Conservation (phyloP, 306 rosid species). For the Bauhinia variegata region DNA sequence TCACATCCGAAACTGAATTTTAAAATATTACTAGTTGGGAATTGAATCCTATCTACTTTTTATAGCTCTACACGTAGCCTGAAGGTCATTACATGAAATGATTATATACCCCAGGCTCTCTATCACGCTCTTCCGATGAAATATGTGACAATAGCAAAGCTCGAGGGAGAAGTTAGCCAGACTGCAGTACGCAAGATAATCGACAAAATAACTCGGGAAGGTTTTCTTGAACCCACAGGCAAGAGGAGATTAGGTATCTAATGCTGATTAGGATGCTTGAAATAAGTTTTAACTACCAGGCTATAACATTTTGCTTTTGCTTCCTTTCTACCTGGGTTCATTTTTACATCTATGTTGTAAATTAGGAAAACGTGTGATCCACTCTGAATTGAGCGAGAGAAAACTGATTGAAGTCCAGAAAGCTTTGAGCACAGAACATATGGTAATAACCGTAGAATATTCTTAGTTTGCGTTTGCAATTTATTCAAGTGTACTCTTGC, state of each 20-base stretch:
- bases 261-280: conserved; percentile 5
- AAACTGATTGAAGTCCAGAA: conserved; percentile 72
- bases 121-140: conserved; percentile 79
- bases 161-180: conserved; percentile 73
- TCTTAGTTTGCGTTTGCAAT: conserved; percentile 2
- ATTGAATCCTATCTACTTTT: conserved; percentile 14
- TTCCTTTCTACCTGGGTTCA: neutral
- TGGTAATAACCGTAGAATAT: conserved; percentile 51
- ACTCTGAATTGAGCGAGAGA: conserved; percentile 67
- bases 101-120: conserved; percentile 64
- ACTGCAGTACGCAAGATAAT: conserved; percentile 68
- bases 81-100: conserved; percentile 11
- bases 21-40: conserved; percentile 13
- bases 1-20: neutral
- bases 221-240: conserved; percentile 78
- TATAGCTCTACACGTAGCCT: conserved; percentile 13
- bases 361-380: conserved; percentile 86
- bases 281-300: conserved; percentile 3
- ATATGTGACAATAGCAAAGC: conserved; percentile 69
- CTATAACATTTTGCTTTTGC: conserved; percentile 1
- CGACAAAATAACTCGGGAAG: conserved; percentile 75
- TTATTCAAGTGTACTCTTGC: conserved; percentile 11
- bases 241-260: conserved; percentile 69
- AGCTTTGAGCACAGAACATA: conserved; percentile 58
- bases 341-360: conserved; percentile 2